Percentiles rank a stretch among this genome's conserved stretches.
These are phyloP conservation scores for Thalassiosira hispida DNA, from an alignment of 352 stramenopile species.

Conservation along the genomic window DNA sequence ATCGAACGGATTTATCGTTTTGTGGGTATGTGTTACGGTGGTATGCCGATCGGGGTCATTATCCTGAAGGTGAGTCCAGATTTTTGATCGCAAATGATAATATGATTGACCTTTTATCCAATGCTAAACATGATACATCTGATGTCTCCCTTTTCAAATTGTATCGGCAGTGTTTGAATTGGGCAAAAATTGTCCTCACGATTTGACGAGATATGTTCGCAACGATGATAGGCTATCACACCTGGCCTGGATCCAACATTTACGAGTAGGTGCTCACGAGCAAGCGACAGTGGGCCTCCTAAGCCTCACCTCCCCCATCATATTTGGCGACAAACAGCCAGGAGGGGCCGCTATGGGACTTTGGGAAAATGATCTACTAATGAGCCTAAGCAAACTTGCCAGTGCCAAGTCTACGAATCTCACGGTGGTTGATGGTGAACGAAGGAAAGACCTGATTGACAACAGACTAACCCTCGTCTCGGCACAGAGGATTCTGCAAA, in stretches of 20 bases:
- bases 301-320: slow-evolving; percentile 11
- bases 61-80: slow-evolving; percentile 19
- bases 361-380: slow-evolving; percentile 46
- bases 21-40: slow-evolving; percentile 43
- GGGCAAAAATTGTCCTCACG: slow-evolving; percentile 41
- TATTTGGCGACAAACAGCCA: slow-evolving; percentile 11
- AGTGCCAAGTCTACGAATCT: slow-evolving; percentile 9
- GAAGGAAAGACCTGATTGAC: slow-evolving; percentile 26
- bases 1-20: slow-evolving; percentile 27
- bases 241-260: slow-evolving; percentile 40
- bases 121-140: background rate
- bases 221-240: slow-evolving; percentile 32
- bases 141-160: background rate
- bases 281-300: slow-evolving; percentile 28
- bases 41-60: slow-evolving; percentile 35
- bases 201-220: slow-evolving; percentile 30
- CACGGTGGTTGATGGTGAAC: background rate
- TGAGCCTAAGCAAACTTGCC: slow-evolving; percentile 41
- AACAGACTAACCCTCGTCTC: slow-evolving; percentile 33
- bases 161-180: slow-evolving; percentile 37
- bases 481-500: slow-evolving; percentile 38
- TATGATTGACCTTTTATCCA: too few species aligned
- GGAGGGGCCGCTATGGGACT: slow-evolving; percentile 13
- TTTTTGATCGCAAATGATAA: background rate
- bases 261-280: slow-evolving; percentile 24